Base-by-base conservation (phyloP, 352 stramenopile species). In the Nothophytophthora sp. region DNA sequence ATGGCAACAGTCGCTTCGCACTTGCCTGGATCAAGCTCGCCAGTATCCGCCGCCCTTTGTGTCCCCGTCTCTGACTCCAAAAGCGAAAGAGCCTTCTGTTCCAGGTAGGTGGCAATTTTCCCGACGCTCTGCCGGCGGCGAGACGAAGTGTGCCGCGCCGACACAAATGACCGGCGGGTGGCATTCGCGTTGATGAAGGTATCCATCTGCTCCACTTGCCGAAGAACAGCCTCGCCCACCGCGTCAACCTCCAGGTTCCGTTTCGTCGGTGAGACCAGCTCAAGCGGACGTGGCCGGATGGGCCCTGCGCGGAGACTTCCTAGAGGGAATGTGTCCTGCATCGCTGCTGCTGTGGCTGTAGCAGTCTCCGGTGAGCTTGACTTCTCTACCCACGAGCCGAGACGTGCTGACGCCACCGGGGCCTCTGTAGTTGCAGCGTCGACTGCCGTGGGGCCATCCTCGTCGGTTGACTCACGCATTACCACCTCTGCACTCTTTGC, bases 131-230 rank as follows among this genome's bases (percentile, higher is more conserved):
- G 60, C 24, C 60, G 56, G 19, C 27, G 43, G 8, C n/a, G 37
- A 2, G 56, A 65, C 20, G 28, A 23, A 18, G 29, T 35, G 20
- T 39, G 48, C 15, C 40, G 22, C 9, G 48, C 33, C 5, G 41
- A 27, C 42, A 43, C 10, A 30, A 50, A 15, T 6, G 43, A 49
- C 47, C 51, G 60, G 19, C 60, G 50, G 13, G 49, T 65, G 27
- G 56, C 56, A 11, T 38, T 65, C 12, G 67, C 70, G 32, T 81
- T 81, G 24, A 73, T 73, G 4, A 73, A 35, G 1, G 67, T 64
- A 29, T 81, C 70, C 42, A 81, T 41, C 28, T 70, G 63, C 44
- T 77, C 59, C 5, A 81, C 63, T n/a, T 64, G 55, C 27, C 70
- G 65, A 5, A 80, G 37, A 16, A 74, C 46, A 36, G 51, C 69